Evolutionary conservation across 2,329 filamentous ascomycete species (phyloP), one percentile per base, ranked within the genome.

Genomic region (Penicillium sp.): DNA sequence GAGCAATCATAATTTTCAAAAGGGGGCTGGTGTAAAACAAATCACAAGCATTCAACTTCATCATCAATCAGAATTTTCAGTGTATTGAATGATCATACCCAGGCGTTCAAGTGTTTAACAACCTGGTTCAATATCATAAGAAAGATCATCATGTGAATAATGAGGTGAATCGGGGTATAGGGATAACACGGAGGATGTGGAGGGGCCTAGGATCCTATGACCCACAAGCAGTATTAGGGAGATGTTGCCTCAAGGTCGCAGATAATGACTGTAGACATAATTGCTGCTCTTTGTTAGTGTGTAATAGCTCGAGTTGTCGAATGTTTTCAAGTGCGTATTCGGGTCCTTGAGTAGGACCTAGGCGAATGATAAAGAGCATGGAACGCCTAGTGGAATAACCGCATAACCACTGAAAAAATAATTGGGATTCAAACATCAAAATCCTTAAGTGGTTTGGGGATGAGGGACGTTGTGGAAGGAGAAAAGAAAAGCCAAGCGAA

Each of bases 41-140:
- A 42, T 28, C 25, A 31, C 23, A 20, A 40, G 20, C 9, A 42
- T 31, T 53, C 53, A 44, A 39, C 50, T 57, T 53, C 54, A 32
- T 59, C 51, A 56, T 63, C 56, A 53, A 62, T 68, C 66, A 68
- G 66, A 68, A 68, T 68, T 68, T 68, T 68, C 66, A 68, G 66
- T 68, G 66, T 68, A 66, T 68, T 47, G 54, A 66, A 66, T 62
- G 65, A 66, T 68, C 66, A 67, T 63, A 37, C 62, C 65, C 64
- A 57, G 61, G 57, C 45, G 53, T 60, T 52, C 41, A 61, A 58
- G 56, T 59, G 50, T 62, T 54, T 59, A 55, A 59, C 56, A 60
- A 47, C 56, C 59, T 48, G 58, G 63, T 60, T 66, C 61, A 62
- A 64, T 63, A 64, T 61, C 54, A 57, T 60, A 59, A 48, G 58